Base-by-base conservation (phyloP, 2,329 filamentous ascomycete genomes). In the Herpotrichia juniperi region DNA sequence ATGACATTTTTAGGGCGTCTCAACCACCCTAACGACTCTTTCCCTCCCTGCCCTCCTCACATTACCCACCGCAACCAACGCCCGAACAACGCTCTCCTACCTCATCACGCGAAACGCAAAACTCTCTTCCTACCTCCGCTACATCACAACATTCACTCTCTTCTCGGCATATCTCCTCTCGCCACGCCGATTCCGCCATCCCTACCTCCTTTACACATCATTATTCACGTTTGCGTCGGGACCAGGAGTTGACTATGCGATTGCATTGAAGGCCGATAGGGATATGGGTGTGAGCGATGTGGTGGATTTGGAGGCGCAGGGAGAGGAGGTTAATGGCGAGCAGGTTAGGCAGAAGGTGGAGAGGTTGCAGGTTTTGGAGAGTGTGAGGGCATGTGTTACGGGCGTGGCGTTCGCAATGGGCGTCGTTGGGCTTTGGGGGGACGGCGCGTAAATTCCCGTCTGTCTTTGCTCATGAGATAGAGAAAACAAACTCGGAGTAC, bases 151-250 rank as follows among this genome's bases (percentile, higher is more conserved):
- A 48, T 78, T 84, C 46, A 86, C 90, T 25, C 87, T 97, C 66
- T 78, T 91, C 62, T 83, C 93, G 59, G 90, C 92, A 57, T 97
- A 88, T 75, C 73, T 82, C 39, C 79, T 96, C 59, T 93, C 92
- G 2, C 89, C 92, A 0, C 82, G 85, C 22, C 83, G 86, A 50
- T 82, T 84, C 62, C 87, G 89, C 69, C 93, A 97, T 72, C 93
- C 93, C 0, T 97, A 96, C 72, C 86, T 97, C 22, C 76, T 97
- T 53, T 97, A 94, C 86, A 91, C 91, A 12, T 86, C 87, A 2
- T 76, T 91, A 22, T 82, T 92, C 51, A 83, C 87, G 37, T 79
- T 82, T 32, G 49, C 63, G 11, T 77, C 78, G 1, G 76, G 79
- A 12, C 55, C 73, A 2, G 73, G 64, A 31, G 61, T 78, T 47